These are phyloP conservation scores for Penicillium corylophilum DNA, from an alignment of 2,329 filamentous ascomycete species.

Conservation along the genomic window DNA sequence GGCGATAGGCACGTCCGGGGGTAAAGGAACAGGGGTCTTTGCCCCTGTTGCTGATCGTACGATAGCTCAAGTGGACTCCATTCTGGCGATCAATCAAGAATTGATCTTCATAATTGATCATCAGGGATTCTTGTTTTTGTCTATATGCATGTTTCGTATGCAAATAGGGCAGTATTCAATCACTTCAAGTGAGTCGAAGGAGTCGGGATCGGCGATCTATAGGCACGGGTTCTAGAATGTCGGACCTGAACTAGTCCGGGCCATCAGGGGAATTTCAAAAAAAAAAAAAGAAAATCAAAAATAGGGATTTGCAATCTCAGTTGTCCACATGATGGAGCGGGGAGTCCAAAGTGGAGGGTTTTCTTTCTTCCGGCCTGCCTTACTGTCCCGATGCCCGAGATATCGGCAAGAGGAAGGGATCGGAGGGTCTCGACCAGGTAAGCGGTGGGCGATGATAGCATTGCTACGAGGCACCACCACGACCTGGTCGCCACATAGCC, in stretches of 20 bases:
- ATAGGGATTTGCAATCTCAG: not conserved
- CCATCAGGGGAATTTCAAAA: not conserved
- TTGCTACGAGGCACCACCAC: not conserved
- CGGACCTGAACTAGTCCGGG: not conserved
- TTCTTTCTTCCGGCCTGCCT: constrained; percentile 1
- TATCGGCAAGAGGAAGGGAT: constrained; percentile 4
- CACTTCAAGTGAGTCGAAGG: not conserved
- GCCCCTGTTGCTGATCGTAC: not conserved
- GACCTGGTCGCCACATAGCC: not conserved
- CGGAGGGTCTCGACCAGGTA: not conserved
- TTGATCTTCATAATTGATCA: not conserved
- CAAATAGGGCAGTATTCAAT: not conserved
- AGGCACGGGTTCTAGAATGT: not conserved
- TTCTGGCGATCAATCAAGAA: not conserved
- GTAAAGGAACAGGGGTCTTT: not conserved
- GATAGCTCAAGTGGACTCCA: not conserved
- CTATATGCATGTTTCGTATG: not conserved
- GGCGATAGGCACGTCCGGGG: not conserved
- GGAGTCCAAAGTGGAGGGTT: not conserved
- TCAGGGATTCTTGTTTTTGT: not conserved
- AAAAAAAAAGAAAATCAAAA: too few species aligned
- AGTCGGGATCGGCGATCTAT: not conserved
- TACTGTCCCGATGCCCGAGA: constrained; percentile 3
- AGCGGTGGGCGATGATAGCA: not conserved
- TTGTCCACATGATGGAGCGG: not conserved